Percentiles rank a stretch among this genome's conserved stretches.
These are phyloP conservation scores for Cladophialophora carrionii DNA, from an alignment of 2,329 filamentous ascomycete species.

Conservation along the genomic window DNA sequence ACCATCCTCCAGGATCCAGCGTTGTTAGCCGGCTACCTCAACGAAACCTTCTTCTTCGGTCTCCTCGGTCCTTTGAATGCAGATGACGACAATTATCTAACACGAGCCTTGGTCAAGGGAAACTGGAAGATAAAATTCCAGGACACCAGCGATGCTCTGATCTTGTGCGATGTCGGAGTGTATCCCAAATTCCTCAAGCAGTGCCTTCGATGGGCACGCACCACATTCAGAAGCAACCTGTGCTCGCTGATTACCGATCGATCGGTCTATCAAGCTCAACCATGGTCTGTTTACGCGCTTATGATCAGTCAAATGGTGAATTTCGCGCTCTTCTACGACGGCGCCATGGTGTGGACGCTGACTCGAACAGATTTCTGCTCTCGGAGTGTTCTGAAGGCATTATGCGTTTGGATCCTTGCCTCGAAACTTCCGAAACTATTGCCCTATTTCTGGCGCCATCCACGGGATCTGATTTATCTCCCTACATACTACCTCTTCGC, in stretches of 20 bases:
- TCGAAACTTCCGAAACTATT: slow-evolving; percentile 63
- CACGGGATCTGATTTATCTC: slow-evolving; percentile 57
- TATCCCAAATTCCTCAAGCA: slow-evolving; percentile 56
- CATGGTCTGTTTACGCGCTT: slow-evolving; percentile 61
- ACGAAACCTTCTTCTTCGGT: slow-evolving; percentile 57
- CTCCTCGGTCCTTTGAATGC: slow-evolving; percentile 53
- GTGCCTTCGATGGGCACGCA: slow-evolving; percentile 61
- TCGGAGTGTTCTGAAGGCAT: slow-evolving; percentile 33
- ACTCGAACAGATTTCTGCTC: slow-evolving; percentile 31
- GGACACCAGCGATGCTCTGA: slow-evolving; percentile 51
- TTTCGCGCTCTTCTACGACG: slow-evolving; percentile 60
- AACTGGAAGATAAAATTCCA: slow-evolving; percentile 62
- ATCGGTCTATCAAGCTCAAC: slow-evolving; percentile 50
- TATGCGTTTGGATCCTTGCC: slow-evolving; percentile 55
- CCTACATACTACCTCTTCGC: slow-evolving; percentile 58
- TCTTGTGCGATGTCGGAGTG: slow-evolving; percentile 59
- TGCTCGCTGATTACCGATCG: slow-evolving; percentile 51
- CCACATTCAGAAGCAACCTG: slow-evolving; percentile 61
- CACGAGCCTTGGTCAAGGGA: slow-evolving; percentile 56
- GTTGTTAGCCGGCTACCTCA: slow-evolving; percentile 52
- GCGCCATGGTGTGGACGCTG: slow-evolving; percentile 46
- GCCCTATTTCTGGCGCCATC: slow-evolving; percentile 57
- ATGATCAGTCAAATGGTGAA: slow-evolving; percentile 60
- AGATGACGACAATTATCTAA: slow-evolving; percentile 67
- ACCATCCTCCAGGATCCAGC: slow-evolving; percentile 51